Base-by-base conservation (phyloP, 805 yeast species). In the Wickerhamiella spandovensis region DNA sequence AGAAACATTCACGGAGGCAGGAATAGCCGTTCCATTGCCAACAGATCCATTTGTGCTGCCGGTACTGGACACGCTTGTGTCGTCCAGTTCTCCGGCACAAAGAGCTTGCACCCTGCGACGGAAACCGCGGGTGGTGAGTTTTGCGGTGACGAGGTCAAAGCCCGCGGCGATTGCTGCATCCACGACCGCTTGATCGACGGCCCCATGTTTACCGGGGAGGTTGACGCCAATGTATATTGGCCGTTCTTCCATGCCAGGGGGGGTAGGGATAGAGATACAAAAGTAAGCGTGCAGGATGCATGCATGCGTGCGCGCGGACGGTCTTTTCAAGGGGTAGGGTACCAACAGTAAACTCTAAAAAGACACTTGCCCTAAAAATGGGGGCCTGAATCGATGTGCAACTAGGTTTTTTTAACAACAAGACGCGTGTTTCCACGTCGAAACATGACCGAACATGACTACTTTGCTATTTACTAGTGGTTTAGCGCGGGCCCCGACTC, bases 71-170 rank as follows among this genome's bases (percentile, higher is more conserved):
- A 22, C 9, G 23, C 42, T 30, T 30, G 13, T 15, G 6, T 35
- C 49, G 20, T 45, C 49, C 24, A 49, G 41, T 7, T 41, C 49
- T 12, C 44, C 30, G 28, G 48, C 49, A 43, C 56, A 57, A 32
- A 58, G 48, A 12, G 57, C 48, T 47, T 61, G 59, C 28, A 62
- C 55, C 30, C 61, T 51, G 39, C 57, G 58, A 22, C 64, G 54
- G 54, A 64, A 66, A 12, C 51, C 61, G 0, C 71, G 58, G 51
- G 79, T 77, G 8, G 84, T 79, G 42, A 80, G 68, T 2, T 82
- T 74, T 5, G 77, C 61, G 2, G 81, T 66, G 1, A 78, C 69
- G 54, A 67, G 68, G 59, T 78, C 81, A 56, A 76, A 79, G 13
- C 79, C 79, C 46, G 68, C 58, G 10, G 54, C 56, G 35, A 65